phyloP scores from a whole-genome alignment of 768 basidiomycete species.

The Sarcodon sp. region DNA sequence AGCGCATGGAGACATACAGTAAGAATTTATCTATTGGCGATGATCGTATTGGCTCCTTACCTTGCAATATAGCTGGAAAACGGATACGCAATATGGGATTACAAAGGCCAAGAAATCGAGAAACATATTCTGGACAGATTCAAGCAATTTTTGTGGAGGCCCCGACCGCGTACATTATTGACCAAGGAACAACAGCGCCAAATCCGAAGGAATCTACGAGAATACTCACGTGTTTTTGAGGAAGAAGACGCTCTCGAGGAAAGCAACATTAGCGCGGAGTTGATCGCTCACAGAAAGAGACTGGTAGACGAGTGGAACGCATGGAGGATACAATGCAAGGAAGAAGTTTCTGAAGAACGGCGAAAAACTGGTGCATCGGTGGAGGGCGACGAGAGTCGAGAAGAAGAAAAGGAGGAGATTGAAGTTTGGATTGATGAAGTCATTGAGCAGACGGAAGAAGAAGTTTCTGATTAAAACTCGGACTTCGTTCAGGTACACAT shows the following conservation, averaged over 20 bases:
- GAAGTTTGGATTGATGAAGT: slow-evolving; percentile 93
- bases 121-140: slow-evolving; percentile 86
- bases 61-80: slow-evolving; percentile 66
- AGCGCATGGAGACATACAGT: slow-evolving; percentile 94
- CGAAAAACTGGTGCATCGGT: slow-evolving; percentile 14
- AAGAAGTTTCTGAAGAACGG: slow-evolving; percentile 46
- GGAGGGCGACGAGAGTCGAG: slow-evolving; percentile 21
- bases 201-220: slow-evolving; percentile 80
- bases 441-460: slow-evolving; percentile 85
- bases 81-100: slow-evolving; percentile 95
- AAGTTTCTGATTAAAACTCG: slow-evolving; percentile 33
- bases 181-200: slow-evolving; percentile 79
- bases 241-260: slow-evolving; percentile 96
- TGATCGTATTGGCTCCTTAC: background rate
- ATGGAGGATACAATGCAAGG: slow-evolving; percentile 69
- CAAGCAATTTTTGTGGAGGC: slow-evolving; percentile 99
- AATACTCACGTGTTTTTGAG: slow-evolving; percentile 86
- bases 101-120: slow-evolving; percentile 91
- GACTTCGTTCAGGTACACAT: too few species aligned
- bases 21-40: slow-evolving; percentile 14
- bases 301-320: slow-evolving; percentile 99
- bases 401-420: slow-evolving; percentile 72
- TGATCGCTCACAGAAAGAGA: slow-evolving; percentile 79
- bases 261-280: slow-evolving; percentile 87
- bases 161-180: slow-evolving; percentile 82